Percentiles rank a stretch among this genome's conserved stretches.
These are phyloP conservation scores for Wickerhamiella vanderwaltii DNA, from an alignment of 805 yeast genomes.

Conservation along the genomic window DNA sequence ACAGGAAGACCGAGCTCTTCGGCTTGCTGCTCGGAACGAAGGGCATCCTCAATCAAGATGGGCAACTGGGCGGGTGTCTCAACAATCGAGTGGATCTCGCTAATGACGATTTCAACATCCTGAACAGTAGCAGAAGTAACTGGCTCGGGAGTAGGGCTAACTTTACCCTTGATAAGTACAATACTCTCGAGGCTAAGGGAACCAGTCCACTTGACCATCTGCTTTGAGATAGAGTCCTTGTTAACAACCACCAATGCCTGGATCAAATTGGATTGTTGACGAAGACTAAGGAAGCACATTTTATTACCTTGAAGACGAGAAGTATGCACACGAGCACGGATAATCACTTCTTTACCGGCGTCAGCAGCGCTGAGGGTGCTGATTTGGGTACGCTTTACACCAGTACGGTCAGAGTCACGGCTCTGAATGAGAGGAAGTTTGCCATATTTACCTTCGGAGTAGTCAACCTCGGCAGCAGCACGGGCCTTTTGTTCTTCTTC, in stretches of 20 bases:
- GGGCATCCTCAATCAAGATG: slow-evolving; percentile 89
- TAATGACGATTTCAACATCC: slow-evolving; percentile 72
- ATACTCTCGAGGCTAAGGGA: slow-evolving; percentile 77
- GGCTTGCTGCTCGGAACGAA: slow-evolving; percentile 74
- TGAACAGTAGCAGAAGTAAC: slow-evolving; percentile 86
- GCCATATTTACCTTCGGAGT: slow-evolving; percentile 82
- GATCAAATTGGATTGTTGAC: slow-evolving; percentile 75
- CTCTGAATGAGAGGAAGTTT: slow-evolving; percentile 80
- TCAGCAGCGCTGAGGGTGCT: slow-evolving; percentile 38
- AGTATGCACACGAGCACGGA: slow-evolving; percentile 91
- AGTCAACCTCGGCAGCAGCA: slow-evolving; percentile 65
- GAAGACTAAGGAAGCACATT: slow-evolving; percentile 75
- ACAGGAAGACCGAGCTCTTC: slow-evolving; percentile 84
- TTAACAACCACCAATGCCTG: slow-evolving; percentile 78
- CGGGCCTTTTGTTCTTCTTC: slow-evolving; percentile 79
- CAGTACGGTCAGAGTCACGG: slow-evolving; percentile 41
- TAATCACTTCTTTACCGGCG: slow-evolving; percentile 66
- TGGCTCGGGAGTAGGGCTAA: slow-evolving; percentile 71
- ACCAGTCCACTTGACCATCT: slow-evolving; percentile 93
- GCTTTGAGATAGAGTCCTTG: slow-evolving; percentile 67
- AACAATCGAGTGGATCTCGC: slow-evolving; percentile 60
- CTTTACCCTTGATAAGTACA: slow-evolving; percentile 78
- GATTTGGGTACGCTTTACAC: slow-evolving; percentile 46
- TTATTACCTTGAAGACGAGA: slow-evolving; percentile 94
- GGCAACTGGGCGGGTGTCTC: slow-evolving; percentile 92